Percentiles rank a stretch among this genome's conserved stretches.
Conservation (phyloP, 352 stramenopile species). For the Phytophthora pinifolia region DNA sequence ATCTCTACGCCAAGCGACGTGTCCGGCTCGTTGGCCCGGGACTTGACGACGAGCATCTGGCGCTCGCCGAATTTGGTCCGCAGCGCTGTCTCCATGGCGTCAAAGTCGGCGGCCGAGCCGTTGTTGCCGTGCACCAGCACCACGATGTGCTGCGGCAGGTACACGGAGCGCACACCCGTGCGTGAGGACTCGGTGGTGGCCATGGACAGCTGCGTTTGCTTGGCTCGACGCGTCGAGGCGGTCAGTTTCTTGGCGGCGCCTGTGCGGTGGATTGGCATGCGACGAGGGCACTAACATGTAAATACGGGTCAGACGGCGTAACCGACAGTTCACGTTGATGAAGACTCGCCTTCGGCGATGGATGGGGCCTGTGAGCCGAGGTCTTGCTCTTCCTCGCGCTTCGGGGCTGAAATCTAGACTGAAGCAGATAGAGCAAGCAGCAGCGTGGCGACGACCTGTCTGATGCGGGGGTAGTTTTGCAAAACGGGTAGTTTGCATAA, state of each 20-base stretch:
- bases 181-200: conserved; percentile 12
- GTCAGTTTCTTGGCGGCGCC: conserved; percentile 11
- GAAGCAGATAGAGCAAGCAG: too few relatives aligned
- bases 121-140: conserved; percentile 88
- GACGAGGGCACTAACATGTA: conserved; percentile 7
- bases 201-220: conserved; percentile 16
- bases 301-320: too few relatives aligned
- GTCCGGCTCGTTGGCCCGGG: conserved; percentile 52
- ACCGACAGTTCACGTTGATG: too few relatives aligned
- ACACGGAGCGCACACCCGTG: conserved; percentile 18
- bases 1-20: conserved; percentile 70
- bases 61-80: conserved; percentile 40
- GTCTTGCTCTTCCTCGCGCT: too few relatives aligned
- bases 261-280: conserved; percentile 10
- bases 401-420: too few relatives aligned
- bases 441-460: too few relatives aligned
- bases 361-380: too few relatives aligned
- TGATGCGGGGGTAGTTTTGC: too few relatives aligned
- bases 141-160: conserved; percentile 67
- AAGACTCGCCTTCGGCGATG: not conserved
- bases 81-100: conserved; percentile 50
- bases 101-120: conserved; percentile 70
- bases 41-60: conserved; percentile 74
- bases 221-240: not conserved
- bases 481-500: too few relatives aligned